These are phyloP conservation scores for Mycena citricolor DNA, from an alignment of 1,284 basidiomycete species.

Conservation along the genomic window DNA sequence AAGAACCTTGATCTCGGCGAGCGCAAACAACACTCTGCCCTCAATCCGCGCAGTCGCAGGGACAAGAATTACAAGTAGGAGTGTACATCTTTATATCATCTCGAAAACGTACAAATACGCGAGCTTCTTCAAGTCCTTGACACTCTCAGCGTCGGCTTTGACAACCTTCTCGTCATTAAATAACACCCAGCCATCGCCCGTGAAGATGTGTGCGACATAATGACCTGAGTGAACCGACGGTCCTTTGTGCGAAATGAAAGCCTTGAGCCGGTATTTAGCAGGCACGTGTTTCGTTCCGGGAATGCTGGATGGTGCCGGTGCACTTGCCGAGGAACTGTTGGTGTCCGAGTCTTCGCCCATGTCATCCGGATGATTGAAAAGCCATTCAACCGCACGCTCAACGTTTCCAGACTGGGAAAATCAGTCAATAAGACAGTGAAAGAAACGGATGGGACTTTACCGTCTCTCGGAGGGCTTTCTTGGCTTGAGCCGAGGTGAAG, in stretches of 20 bases:
- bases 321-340: slow-evolving; percentile 27
- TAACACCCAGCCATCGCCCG: slow-evolving; percentile 73
- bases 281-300: slow-evolving; percentile 64
- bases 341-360: slow-evolving; percentile 59
- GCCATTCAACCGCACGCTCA: slow-evolving; percentile 92
- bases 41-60: too few species aligned
- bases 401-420: slow-evolving; percentile 61
- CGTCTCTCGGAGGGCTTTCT: slow-evolving; percentile 87
- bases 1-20: too few species aligned
- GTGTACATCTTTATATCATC: slow-evolving; percentile 40
- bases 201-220: slow-evolving; percentile 83
- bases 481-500: slow-evolving; percentile 81
- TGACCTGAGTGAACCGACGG: slow-evolving; percentile 94
- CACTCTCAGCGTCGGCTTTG: slow-evolving; percentile 76
- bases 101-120: slow-evolving; percentile 93
- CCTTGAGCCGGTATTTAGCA: slow-evolving; percentile 79
- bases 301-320: slow-evolving; percentile 22
- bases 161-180: slow-evolving; percentile 98
- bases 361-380: slow-evolving; percentile 95
- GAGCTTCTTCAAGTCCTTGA: slow-evolving; percentile 68
- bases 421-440: not conserved
- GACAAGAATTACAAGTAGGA: too few species aligned
- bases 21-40: too few species aligned
- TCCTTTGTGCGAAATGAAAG: slow-evolving; percentile 97
- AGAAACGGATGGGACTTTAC: slow-evolving; percentile 41